Conservation (phyloP, 2,329 filamentous ascomycete species). For the Amauroascus verrucosus region DNA sequence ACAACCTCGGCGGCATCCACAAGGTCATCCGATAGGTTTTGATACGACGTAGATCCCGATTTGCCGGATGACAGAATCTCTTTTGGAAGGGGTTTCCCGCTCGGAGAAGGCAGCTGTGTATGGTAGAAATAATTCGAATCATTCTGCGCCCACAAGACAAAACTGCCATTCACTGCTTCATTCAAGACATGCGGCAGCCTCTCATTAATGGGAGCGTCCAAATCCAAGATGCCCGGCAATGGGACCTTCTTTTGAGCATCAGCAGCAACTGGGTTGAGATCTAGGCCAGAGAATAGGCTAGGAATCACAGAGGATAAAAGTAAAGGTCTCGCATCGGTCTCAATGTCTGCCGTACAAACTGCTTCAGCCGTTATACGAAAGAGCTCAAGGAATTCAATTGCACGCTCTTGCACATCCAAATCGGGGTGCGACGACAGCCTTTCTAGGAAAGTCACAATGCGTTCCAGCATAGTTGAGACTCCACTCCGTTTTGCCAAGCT, state of each 20-base stretch:
- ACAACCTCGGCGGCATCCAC: slow-evolving; percentile 63
- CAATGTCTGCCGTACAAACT: slow-evolving; percentile 25
- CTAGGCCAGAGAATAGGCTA: slow-evolving; percentile 71
- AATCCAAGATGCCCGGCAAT: slow-evolving; percentile 60
- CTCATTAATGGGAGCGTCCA: slow-evolving; percentile 72
- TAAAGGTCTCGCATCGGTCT: slow-evolving; percentile 55
- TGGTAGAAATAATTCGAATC: slow-evolving; percentile 33
- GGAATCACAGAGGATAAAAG: slow-evolving; percentile 86
- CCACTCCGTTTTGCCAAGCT: slow-evolving; percentile 62
- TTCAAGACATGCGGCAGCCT: slow-evolving; percentile 58
- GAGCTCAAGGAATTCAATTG: slow-evolving; percentile 84
- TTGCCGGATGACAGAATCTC: slow-evolving; percentile 18
- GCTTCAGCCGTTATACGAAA: slow-evolving; percentile 81
- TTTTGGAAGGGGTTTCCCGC: slow-evolving; percentile 19
- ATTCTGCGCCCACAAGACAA: slow-evolving; percentile 41
- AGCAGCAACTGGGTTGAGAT: slow-evolving; percentile 79
- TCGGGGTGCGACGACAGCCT: slow-evolving; percentile 69
- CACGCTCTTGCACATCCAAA: slow-evolving; percentile 87
- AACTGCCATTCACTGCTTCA: slow-evolving; percentile 42
- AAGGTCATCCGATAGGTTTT: slow-evolving; percentile 20
- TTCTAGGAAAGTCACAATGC: slow-evolving; percentile 73
- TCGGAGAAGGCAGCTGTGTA: slow-evolving; percentile 17
- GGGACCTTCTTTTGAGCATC: slow-evolving; percentile 82
- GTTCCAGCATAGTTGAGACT: slow-evolving; percentile 65
- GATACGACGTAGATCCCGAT: slow-evolving; percentile 29